Evolutionary conservation across 176 grass and related monocot genomes (phyloP), one percentile per base, ranked within the genome.

Genomic region (Oryza meridionalis): DNA sequence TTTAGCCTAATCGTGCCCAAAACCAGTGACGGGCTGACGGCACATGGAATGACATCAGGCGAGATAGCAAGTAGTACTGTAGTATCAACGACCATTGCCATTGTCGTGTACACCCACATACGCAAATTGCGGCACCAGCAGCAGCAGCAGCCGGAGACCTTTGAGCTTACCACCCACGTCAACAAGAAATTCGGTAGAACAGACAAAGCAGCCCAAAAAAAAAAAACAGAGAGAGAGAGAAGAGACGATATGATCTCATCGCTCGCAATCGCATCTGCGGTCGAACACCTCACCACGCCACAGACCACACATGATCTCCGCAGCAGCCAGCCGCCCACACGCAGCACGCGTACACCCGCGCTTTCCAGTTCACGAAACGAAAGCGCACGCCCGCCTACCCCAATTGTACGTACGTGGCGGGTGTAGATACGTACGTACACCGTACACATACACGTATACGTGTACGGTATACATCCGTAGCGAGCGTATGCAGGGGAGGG

Each of bases 311-410:
- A 62, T 24, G 58, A 62, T 62, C 58, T 62, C 58, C n/a, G 19
- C 46, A 59, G 33, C 33, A 3, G 33, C 33, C 33, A 31, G 81
- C 76, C 69, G 63, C 70, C 22, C 64, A 79, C 22, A 84, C n/a
- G 78, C 46, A 53, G 78, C 65, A 77, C 67, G 33, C 78, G 77
- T 65, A 61, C 55, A 5, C 65, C 44, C 16, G 21, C 26, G 16
- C 84, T 86, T 82, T 46, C 83, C 79, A 67, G 59, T 65, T 33
- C 69, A 65, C 73, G 76, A 84, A 84, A 33, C 58, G 76, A 84
- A 84, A 86, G 69, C 84, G 67, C 49, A 24, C 77, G 12, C 37
- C 21, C 13, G 53, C 17, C 17, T 9, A 58, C 53, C 50, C 88
- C 21, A 85, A 78, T 33, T 11, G 6, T 15, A 49, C 46, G 46